Evolutionary conservation across 2,329 filamentous ascomycete species (phyloP).

Genomic region (Ophiostoma novo-ulmi): DNA sequence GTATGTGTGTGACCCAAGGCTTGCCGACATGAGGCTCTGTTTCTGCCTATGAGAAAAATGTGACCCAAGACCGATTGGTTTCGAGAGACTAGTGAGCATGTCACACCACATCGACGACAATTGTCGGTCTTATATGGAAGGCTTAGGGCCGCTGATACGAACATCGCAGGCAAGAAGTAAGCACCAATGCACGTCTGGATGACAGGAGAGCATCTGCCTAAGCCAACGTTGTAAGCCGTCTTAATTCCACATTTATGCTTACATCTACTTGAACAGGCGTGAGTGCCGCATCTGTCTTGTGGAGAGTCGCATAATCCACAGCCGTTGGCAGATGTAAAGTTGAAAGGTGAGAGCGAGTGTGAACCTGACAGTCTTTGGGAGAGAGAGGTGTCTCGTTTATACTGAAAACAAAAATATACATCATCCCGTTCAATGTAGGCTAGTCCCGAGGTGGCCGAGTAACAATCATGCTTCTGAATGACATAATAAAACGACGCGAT

Average conservation of each 20-base stretch:
- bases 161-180: background rate
- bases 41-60: background rate
- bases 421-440: too few species aligned
- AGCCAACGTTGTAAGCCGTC: background rate
- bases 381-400: too few species aligned
- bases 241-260: conserved; percentile 5
- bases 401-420: too few species aligned
- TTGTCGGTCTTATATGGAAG: background rate
- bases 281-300: conserved; percentile 1
- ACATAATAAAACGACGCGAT: too few species aligned
- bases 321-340: background rate
- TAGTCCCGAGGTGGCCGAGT: too few species aligned
- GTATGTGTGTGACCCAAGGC: background rate
- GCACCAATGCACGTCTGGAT: background rate
- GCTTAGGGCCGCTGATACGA: background rate
- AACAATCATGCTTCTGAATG: too few species aligned
- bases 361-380: too few species aligned
- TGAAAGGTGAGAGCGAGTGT: too few species aligned
- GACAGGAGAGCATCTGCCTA: background rate
- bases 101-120: background rate
- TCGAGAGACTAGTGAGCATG: background rate
- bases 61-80: background rate
- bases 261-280: background rate
- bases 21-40: background rate
- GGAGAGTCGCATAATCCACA: background rate